Percentiles rank a stretch among this genome's conserved stretches.
Evolutionary conservation across 164 flowering plant species (phyloP).

Genomic region (Nymphaea thermarum): DNA sequence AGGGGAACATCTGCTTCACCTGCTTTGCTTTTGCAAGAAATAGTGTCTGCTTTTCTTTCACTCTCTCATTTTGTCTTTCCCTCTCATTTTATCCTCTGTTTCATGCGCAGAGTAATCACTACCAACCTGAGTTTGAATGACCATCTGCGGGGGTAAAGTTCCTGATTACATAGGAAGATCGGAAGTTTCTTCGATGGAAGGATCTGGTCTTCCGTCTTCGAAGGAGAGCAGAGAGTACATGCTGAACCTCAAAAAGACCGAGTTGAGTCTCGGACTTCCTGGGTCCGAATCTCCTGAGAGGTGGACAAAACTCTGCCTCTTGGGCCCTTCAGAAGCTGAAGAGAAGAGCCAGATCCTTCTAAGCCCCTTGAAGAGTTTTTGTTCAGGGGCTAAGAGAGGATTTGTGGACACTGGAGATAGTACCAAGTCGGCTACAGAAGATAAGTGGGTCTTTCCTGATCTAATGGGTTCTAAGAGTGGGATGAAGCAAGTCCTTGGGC

Average conservation of each 20-base stretch:
- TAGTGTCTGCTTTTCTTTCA: not conserved
- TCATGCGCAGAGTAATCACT: not conserved
- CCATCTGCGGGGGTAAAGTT: not conserved
- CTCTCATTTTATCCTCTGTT: not conserved
- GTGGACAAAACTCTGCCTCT: conserved; percentile 4
- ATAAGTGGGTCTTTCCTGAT: not conserved
- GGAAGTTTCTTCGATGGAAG: conserved; percentile 35
- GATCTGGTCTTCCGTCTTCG: conserved; percentile 26
- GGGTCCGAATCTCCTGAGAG: conserved; percentile 76
- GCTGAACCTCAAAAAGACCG: conserved; percentile 37
- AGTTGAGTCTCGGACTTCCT: conserved; percentile 84
- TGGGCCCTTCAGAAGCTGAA: not conserved
- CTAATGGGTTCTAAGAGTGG: not conserved
- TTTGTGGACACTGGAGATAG: conserved; percentile 53
- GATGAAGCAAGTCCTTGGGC: no score
- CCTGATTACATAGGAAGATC: conserved; percentile 11
- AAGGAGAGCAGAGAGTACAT: conserved; percentile 2
- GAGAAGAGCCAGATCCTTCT: conserved; percentile 16
- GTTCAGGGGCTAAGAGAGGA: conserved; percentile 63
- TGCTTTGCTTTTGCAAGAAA: not conserved
- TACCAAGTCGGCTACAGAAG: no score
- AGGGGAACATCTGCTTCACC: not conserved
- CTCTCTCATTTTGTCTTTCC: not conserved
- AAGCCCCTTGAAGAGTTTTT: conserved; percentile 24
- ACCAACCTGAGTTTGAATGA: not conserved